These are phyloP conservation scores for Globisporangium polare DNA, from an alignment of 352 stramenopile genomes.

Conservation along the genomic window DNA sequence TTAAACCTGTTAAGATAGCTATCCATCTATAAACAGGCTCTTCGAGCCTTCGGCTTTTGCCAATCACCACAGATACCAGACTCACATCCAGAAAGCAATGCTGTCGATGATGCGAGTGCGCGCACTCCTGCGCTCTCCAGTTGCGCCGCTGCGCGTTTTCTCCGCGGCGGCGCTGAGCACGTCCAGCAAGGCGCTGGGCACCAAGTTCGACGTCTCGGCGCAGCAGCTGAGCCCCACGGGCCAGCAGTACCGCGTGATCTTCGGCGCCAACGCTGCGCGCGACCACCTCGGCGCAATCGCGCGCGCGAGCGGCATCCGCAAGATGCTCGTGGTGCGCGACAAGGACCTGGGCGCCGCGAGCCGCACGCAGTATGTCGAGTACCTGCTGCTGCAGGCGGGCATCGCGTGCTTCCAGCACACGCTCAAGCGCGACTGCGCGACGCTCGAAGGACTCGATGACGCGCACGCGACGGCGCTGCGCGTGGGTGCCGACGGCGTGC, in stretches of 20 bases:
- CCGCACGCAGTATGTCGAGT: constrained; percentile 68
- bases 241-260: constrained; percentile 41
- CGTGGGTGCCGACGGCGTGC: constrained; percentile 60
- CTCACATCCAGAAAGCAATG: background rate
- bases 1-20: too few relatives aligned
- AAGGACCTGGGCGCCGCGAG: constrained; percentile 44
- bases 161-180: background rate
- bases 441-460: constrained; percentile 48
- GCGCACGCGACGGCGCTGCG: constrained; percentile 46
- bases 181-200: constrained; percentile 22
- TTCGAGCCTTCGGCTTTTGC: too few relatives aligned
- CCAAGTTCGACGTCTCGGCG: constrained; percentile 36
- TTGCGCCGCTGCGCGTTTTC: too few relatives aligned
- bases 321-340: constrained; percentile 73
- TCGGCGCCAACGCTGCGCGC: constrained; percentile 43
- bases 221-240: constrained; percentile 34
- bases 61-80: background rate
- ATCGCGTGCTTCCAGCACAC: constrained; percentile 77
- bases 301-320: constrained; percentile 38
- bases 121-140: too few relatives aligned
- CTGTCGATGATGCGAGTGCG: background rate
- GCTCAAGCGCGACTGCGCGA: constrained; percentile 61
- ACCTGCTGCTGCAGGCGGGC: constrained; percentile 59
- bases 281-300: constrained; percentile 35
- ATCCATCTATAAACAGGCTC: too few relatives aligned